Conservation (phyloP, 768 basidiomycete species). For the Porphyrellus cyaneotinctus region DNA sequence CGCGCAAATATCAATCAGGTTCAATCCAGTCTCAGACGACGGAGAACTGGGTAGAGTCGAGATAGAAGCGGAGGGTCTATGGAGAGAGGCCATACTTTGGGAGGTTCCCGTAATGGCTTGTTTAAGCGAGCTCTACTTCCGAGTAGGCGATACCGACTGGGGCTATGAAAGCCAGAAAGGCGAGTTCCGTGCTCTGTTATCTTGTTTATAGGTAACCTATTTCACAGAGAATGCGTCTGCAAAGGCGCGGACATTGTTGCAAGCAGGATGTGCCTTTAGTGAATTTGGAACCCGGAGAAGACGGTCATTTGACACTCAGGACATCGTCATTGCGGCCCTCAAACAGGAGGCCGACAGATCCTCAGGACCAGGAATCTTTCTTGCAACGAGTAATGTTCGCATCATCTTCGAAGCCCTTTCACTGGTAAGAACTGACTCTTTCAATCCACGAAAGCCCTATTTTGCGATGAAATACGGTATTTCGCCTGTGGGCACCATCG, state of each 20-base stretch:
- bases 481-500: conserved; percentile 74
- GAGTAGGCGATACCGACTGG: conserved; percentile 75
- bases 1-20: conserved; percentile 54
- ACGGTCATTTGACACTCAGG: conserved; percentile 70
- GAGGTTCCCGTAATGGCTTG: conserved; percentile 95
- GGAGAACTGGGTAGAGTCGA: conserved; percentile 57
- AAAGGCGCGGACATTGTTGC: conserved; percentile 64
- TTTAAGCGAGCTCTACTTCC: conserved; percentile 88
- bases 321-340: conserved; percentile 68
- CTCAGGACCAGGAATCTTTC: conserved; percentile 42
- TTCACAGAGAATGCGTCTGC: conserved; percentile 60
- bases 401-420: conserved; percentile 11
- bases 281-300: conserved; percentile 88
- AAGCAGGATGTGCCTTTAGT: conserved; percentile 65
- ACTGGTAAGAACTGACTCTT: neutral
- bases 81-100: conserved; percentile 88
- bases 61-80: conserved; percentile 68
- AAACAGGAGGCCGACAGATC: conserved; percentile 57
- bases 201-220: neutral
- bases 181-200: conserved; percentile 25
- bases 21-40: conserved; percentile 54
- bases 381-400: conserved; percentile 85
- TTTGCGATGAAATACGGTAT: conserved; percentile 75
- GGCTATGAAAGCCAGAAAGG: conserved; percentile 77
- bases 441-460: conserved; percentile 51